phyloP scores from a whole-genome alignment of 768 basidiomycete species.

The Leccinum incarnatum region DNA sequence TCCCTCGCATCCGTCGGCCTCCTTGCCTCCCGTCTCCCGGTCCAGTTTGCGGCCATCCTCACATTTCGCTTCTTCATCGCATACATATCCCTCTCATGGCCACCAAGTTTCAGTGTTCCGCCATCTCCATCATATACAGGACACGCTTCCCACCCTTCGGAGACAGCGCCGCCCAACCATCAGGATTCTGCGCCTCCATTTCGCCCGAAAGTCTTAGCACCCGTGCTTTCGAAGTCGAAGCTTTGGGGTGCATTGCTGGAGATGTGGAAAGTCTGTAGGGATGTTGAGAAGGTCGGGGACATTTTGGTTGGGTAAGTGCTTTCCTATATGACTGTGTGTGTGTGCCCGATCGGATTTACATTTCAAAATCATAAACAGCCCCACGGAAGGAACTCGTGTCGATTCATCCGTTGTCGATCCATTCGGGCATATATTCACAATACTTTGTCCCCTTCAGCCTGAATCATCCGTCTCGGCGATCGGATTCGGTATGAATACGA shows the following conservation, averaged over 20 bases:
- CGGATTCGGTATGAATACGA: constrained; percentile 18
- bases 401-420: constrained; percentile 27
- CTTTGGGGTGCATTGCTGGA: constrained; percentile 27
- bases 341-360: neutral
- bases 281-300: constrained; percentile 22
- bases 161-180: neutral
- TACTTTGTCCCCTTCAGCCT: constrained; percentile 18
- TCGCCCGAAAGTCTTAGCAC: constrained; percentile 16
- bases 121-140: constrained; percentile 10
- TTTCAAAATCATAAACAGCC: constrained; percentile 11
- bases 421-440: constrained; percentile 26
- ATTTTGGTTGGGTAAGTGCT: constrained; percentile 25
- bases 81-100: constrained; percentile 5
- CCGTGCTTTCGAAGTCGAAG: constrained; percentile 17
- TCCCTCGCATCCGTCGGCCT: neutral
- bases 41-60: constrained; percentile 24
- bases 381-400: constrained; percentile 25
- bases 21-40: constrained; percentile 21
- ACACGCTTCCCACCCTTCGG: constrained; percentile 9
- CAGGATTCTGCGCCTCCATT: constrained; percentile 13
- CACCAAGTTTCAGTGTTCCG: constrained; percentile 2
- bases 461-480: constrained; percentile 2
- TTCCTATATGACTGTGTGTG: neutral
- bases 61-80: constrained; percentile 17
- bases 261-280: constrained; percentile 25